Conservation (phyloP, 116 monocot species). For the Phalaenopsis hybrid region DNA sequence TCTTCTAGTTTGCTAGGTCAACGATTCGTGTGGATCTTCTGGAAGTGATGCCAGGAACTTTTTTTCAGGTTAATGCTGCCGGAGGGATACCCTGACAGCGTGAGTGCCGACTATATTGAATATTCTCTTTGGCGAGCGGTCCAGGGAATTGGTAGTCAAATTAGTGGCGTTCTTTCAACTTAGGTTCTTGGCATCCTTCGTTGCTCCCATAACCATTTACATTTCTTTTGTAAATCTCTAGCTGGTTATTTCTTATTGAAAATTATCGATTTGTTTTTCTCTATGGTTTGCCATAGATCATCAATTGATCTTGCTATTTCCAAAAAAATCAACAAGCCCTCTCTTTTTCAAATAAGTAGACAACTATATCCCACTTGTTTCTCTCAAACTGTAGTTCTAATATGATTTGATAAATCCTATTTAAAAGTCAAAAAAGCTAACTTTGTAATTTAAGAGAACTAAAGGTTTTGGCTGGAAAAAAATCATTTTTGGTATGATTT, state of each 20-base stretch:
- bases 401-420: no score
- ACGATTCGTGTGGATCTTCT: slow-evolving; percentile 15
- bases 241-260: background rate
- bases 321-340: background rate
- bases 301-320: background rate
- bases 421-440: no score
- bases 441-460: no score
- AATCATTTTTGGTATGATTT: no score
- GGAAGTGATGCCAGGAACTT: slow-evolving; percentile 25
- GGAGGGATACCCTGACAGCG: slow-evolving; percentile 72
- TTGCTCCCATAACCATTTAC: background rate
- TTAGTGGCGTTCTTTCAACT: slow-evolving; percentile 85
- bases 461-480: no score
- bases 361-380: background rate
- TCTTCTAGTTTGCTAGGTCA: background rate
- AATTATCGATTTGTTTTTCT: background rate
- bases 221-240: background rate
- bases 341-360: background rate
- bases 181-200: slow-evolving; percentile 35
- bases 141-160: slow-evolving; percentile 91
- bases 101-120: slow-evolving; percentile 71
- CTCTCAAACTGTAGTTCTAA: no score
- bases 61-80: slow-evolving; percentile 57
- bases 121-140: slow-evolving; percentile 87
- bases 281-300: background rate